Conservation (phyloP, 176 grass and related monocot species). For the Alopecurus myosuroides region DNA sequence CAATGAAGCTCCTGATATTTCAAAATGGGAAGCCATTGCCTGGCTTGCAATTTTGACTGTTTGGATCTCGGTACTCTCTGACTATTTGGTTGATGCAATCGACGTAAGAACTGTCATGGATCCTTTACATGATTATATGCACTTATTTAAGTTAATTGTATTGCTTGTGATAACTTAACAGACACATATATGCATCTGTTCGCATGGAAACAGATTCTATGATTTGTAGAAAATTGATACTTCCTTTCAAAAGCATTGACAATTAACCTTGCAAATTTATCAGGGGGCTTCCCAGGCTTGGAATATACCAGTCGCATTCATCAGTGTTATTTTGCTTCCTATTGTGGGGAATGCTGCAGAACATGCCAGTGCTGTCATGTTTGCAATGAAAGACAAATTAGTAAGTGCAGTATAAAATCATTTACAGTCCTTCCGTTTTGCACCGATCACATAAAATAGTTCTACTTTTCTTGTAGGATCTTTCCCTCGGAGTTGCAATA, state of each 20-base stretch:
- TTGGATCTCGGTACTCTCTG: slow-evolving; percentile 68
- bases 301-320: slow-evolving; percentile 68
- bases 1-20: slow-evolving; percentile 35
- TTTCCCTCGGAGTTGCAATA: slow-evolving; percentile 73
- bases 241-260: not conserved
- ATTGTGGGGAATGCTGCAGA: slow-evolving; percentile 83
- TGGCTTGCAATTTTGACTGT: slow-evolving; percentile 71
- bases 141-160: not conserved
- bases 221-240: not conserved
- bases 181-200: slow-evolving; percentile 2
- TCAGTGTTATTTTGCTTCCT: slow-evolving; percentile 81
- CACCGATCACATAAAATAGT: not conserved
- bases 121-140: not conserved
- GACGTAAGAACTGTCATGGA: slow-evolving; percentile 27
- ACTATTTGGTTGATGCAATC: slow-evolving; percentile 61
- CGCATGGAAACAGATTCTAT: not conserved
- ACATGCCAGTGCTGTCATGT: slow-evolving; percentile 73
- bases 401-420: slow-evolving; percentile 28
- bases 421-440: not conserved
- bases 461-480: slow-evolving; percentile 37
- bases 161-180: not conserved
- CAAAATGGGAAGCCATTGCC: slow-evolving; percentile 61
- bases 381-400: slow-evolving; percentile 84
- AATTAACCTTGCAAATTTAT: slow-evolving; percentile 12
- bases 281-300: slow-evolving; percentile 60